Base-by-base conservation (phyloP, 176 grass and related monocot genomes). In the Hordeum marinum region DNA sequence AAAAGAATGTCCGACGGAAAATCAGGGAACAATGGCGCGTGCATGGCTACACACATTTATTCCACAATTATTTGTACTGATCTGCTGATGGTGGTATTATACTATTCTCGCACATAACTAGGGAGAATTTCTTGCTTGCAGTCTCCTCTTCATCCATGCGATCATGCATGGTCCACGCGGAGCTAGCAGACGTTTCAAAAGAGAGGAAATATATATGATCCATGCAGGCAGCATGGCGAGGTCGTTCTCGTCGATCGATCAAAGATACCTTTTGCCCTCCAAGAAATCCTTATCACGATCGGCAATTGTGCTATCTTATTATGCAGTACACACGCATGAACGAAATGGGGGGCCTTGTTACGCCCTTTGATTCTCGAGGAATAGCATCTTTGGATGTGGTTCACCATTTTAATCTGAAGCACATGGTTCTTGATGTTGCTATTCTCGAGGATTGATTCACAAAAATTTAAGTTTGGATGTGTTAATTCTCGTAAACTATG, bases 321-420 rank as follows among this genome's bases (percentile, higher is more conserved):
- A 54, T 42, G 21, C 23, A 36, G 60, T 31, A 48, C 78, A 64
- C 60, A 66, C 27, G 18, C 46, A 24, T 1, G 31, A 45, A 10
- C 13, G 68, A 25, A 43, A 41, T 58, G 48, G 61, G 24, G 54
- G 21, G 17, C 41, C 83, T 67, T 83, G 43, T 83, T 66, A 79
- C 27, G 37, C 68, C 46, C 32, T 68, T 48, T 50, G 46, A 75
- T 83, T 83, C 59, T 90, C 10, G 46, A 68, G 67, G 89, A 90
- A 87, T 80, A 62, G 75, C 80, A 83, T 87, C 80, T n/a, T 87
- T 18, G 68, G 75, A 90, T 87, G 87, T 80, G 85, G 85, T 87
- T 87, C 84, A 21, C 46, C n/a, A 42, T 75, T 80, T 87, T 68
- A 52, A 83, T 67, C 31, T 27, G 2, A 7, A 0, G 68, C 80